Percentiles rank a stretch among this genome's conserved stretches.
Conservation (phyloP, 2,329 filamentous ascomycete genomes). For the Gnomoniopsis sp. region DNA sequence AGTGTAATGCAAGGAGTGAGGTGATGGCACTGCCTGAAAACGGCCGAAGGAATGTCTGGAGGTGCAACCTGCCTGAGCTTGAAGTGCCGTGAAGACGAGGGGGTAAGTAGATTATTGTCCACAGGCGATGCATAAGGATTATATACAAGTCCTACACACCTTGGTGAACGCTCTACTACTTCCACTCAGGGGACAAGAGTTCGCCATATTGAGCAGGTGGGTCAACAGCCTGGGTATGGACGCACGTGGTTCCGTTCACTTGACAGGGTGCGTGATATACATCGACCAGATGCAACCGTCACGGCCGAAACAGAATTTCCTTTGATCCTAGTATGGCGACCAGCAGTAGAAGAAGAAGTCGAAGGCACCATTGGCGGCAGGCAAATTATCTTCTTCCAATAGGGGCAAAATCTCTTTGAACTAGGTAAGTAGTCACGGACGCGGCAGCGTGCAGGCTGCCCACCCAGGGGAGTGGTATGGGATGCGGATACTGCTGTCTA, state of each 20-base stretch:
- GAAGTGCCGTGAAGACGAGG: neutral
- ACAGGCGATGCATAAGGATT: neutral
- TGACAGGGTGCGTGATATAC: neutral
- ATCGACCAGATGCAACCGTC: neutral
- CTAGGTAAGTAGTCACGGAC: too few relatives aligned
- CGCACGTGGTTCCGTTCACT: neutral
- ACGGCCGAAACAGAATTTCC: conserved; percentile 1
- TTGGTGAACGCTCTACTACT: neutral
- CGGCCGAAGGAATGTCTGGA: neutral
- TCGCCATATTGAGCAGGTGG: neutral
- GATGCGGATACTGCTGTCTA: neutral
- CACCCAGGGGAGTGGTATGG: neutral
- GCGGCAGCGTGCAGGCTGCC: neutral
- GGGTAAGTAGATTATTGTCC: neutral
- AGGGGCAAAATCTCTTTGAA: neutral
- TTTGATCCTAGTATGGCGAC: neutral
- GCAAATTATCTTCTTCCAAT: neutral
- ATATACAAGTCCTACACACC: neutral
- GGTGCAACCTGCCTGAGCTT: neutral
- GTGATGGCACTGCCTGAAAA: neutral
- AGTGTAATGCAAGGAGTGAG: neutral
- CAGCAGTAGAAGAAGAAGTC: neutral
- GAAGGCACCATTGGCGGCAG: neutral
- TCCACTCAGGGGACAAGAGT: neutral
- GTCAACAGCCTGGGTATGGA: neutral